Percentiles rank a stretch among this genome's conserved stretches.
phyloP scores from a whole-genome alignment of 148 eudicot genomes.

The Oxyria digyna region DNA sequence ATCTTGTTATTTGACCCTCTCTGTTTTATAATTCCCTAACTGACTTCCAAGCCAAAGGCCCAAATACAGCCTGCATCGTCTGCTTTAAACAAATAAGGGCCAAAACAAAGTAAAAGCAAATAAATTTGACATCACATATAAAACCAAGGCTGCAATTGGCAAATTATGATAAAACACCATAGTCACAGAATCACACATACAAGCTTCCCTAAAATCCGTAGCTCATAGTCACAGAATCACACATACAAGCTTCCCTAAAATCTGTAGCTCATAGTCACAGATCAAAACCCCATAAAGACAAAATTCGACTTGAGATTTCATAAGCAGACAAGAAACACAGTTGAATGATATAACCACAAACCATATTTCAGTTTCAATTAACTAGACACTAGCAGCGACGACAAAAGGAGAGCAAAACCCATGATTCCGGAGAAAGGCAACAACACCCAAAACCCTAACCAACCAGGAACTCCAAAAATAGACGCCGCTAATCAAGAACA shows the following conservation, averaged over 20 bases:
- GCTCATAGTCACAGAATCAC: not conserved
- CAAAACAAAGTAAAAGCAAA: no score
- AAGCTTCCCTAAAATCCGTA: not conserved
- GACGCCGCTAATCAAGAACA: not conserved
- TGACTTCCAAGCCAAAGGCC: no score
- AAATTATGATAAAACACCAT: no score
- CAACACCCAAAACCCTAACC: not conserved
- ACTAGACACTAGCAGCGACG: not conserved
- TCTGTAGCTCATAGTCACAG: not conserved
- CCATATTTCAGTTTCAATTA: not conserved
- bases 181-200: no score
- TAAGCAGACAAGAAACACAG: not conserved
- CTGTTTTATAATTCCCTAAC: no score
- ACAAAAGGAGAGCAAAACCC: constrained; percentile 3
- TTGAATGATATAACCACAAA: not conserved
- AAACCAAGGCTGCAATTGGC: no score
- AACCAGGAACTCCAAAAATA: not conserved
- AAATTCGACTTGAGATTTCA: not conserved
- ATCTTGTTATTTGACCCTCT: no score
- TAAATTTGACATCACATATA: no score
- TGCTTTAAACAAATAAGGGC: no score
- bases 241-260: not conserved
- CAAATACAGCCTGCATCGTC: no score
- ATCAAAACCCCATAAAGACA: not conserved
- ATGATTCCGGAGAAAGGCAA: not conserved